These are phyloP conservation scores for Hypoxylon rubiginosum DNA, from an alignment of 2,329 filamentous ascomycete species.

Conservation along the genomic window DNA sequence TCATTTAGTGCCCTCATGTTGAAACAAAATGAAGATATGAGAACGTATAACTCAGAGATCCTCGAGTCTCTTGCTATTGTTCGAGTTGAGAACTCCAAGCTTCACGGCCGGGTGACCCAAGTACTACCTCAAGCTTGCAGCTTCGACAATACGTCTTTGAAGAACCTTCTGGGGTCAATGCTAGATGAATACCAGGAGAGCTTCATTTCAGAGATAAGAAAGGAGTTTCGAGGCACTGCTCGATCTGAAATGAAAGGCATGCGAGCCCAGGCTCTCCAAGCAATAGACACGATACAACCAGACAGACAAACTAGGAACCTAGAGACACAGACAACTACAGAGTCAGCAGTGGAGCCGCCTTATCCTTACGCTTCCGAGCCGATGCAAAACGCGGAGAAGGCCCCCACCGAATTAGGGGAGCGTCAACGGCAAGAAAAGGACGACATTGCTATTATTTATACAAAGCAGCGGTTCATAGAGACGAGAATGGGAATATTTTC, in stretches of 20 bases:
- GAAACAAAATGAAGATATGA: constrained; percentile 1
- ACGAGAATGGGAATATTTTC: constrained; percentile 7
- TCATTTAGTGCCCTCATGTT: constrained; percentile 5
- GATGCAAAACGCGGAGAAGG: not conserved
- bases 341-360: not conserved
- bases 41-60: not conserved
- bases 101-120: constrained; percentile 15
- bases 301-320: not conserved
- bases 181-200: constrained; percentile 27
- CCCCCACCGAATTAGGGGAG: not conserved
- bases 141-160: constrained; percentile 3
- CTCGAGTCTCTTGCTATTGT: constrained; percentile 10
- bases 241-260: constrained; percentile 4
- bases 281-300: constrained; percentile 1
- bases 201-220: constrained; percentile 11
- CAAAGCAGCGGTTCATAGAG: not conserved
- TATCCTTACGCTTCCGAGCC: not conserved
- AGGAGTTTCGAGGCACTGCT: constrained; percentile 23
- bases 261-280: not conserved
- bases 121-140: not conserved
- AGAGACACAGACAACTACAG: not conserved
- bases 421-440: not conserved
- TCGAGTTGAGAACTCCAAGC: constrained; percentile 14
- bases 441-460: not conserved
- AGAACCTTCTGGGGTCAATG: constrained; percentile 5